Evolutionary conservation across 2,329 filamentous ascomycete species (phyloP), one percentile per base, ranked within the genome.

Genomic region (Cryphonectria parasitica): DNA sequence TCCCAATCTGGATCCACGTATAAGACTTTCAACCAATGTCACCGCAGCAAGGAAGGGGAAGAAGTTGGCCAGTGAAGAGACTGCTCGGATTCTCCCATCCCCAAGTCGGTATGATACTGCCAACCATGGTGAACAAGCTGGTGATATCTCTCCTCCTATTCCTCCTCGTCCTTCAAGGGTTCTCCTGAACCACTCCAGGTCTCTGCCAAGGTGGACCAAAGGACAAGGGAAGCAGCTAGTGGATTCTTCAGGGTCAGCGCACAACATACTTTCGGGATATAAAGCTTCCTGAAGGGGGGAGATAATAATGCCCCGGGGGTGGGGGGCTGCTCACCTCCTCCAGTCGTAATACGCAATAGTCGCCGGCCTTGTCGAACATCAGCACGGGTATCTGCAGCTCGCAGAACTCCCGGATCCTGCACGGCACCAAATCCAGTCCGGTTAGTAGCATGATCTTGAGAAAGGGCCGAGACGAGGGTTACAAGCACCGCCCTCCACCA

Each of bases 361-460:
- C 88, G 2, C 90, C 91, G 73, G 94, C 87, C 79, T 90, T 91
- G 80, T 97, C 94, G 81, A 97, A 97, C 95, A 98, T 97, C 79
- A 97, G 90, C 69, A 99, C 87, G 0, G 94, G 95, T 71, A 88
- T 90, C 7, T 85, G 82, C n/a, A 89, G 77, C 8, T 86, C 80
- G 74, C 89, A 92, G 77, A 95, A 95, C 81, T 95, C 92, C 64
- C 92, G 89, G 74, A 95, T 94, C 75, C 90, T 91, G 74, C 68
- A 69, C 43, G 60, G 60, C 63, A 60, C 54, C 56, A 31, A 41
- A 22, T 22, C 22, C n/a, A 22, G 6, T 61, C 22, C 25, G 15
- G 31, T 34, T 17, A 11, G n/a, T 64, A 43, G 10, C 15, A n/a
- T 34, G 39, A 49, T 58, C 17, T n/a, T 31, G 28, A 54, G 6